Evolutionary conservation across 441 rosid genomes (phyloP), one percentile per base, ranked within the genome.

Genomic region (Metrosideros polymorpha): DNA sequence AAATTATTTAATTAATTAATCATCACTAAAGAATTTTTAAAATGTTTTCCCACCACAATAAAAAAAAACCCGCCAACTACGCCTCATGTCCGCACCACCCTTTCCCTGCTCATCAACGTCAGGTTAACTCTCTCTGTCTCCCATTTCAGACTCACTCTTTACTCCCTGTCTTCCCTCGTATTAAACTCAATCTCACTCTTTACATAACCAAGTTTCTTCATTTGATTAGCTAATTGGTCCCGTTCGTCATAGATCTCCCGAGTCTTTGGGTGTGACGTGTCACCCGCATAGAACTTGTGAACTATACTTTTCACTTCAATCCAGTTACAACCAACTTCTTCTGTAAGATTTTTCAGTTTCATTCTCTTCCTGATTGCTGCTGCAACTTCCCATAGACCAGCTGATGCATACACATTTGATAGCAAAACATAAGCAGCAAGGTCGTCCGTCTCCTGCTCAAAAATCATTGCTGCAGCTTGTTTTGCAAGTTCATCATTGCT

Each of bases 281-380:
- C 97, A 12, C 92, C 98, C 14, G 89, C 95, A 86, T 92, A 85
- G 85, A 94, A 94, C 84, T 90, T 92, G 90, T 90, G n/a, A n/a
- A n/a, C n/a, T n/a, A n/a, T n/a, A n/a, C n/a, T 92, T 88, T 86
- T 92, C 77, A 91, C 93, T 88, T 94, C 97, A 54, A 95, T 89
- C 97, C 98, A 94, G 88, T 96, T 94, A 66, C 92, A 92, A 75
- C 97, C 96, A 43, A 95, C 95, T 93, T 94, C 95, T 87, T 95
- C 92, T 24, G 85, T 89, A 88, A 94, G 88, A 87, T 93, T 92
- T 82, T 89, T 90, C 86, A 91, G 90, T 90, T 92, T 94, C 95
- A 94, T 92, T 84, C 42, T 90, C 89, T 90, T 93, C 87, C 96
- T 91, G 86, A 94, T 89, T 43, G 85, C 87, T 27, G 88, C 88